Evolutionary conservation across 2,329 filamentous ascomycete genomes (phyloP), one percentile per base, ranked within the genome.

Genomic region (Claviceps lovelessii): DNA sequence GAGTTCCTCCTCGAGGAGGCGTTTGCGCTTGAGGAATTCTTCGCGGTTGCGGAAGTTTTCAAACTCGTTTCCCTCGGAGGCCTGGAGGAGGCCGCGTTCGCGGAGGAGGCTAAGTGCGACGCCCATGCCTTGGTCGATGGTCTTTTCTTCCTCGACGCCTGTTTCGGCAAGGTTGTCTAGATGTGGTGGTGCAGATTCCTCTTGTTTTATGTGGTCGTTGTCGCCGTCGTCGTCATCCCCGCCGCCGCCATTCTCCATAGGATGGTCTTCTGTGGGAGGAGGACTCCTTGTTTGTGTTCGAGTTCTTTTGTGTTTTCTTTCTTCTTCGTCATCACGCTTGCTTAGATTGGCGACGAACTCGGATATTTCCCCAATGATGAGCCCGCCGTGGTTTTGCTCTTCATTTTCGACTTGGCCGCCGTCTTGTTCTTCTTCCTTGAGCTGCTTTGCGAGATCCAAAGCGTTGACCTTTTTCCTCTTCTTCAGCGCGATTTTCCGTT

Each of bases 351-450:
- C 86, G 35, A 98, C 86, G 62, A 98, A 98, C 63, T 95, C 90
- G 0, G 90, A 90, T 0, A 91, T 95, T 65, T 96, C 93, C 57
- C 96, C 91, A 55, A 98, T 90, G n/a, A 96, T 80, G 1, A 98
- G 74, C 1, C 90, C 91, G 35, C 71, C 72, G 2, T 62, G 65
- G 45, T 70, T 66, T 41, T 51, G 41, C 11, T 28, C 42, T 33
- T 46, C 62, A 2, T 74, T 74, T 39, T 73, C 72, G 52, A 78
- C 75, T 46, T 76, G 15, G 13, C 47, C 74, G 10, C 70, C 64
- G 4, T 80, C 74, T 3, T 3, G 23, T 0, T 77, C 72, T 28
- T 82, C 74, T 0, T 77, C 72, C 23, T 82, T 84, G 44, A 98
- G 73, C 64, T 93, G 86, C 59, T 84, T 83, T 19, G 88, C 90